A percentile compares a stretch with the other conserved stretches of the same genome.
Evolutionary conservation across 2,329 filamentous ascomycete genomes (phyloP).

Genomic region (Colletotrichum sp.): DNA sequence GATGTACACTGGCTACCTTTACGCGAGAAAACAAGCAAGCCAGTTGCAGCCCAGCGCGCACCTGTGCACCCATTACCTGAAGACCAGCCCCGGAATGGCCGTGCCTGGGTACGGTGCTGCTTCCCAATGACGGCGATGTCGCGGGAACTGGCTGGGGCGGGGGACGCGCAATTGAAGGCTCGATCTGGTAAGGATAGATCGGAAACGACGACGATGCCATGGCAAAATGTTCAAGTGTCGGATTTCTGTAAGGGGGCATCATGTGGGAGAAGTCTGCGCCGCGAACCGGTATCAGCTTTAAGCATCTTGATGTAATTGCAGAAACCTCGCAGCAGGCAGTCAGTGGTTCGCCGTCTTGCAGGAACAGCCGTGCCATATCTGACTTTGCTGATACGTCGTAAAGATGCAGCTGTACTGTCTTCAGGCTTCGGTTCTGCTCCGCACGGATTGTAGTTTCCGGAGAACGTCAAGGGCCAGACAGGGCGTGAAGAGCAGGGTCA

Average conservation of each 20-base stretch:
- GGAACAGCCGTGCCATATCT: not conserved
- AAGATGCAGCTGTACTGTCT: not conserved
- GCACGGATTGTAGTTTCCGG: not conserved
- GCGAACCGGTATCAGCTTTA: not conserved
- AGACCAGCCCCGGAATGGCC: not conserved
- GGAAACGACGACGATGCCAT: not conserved
- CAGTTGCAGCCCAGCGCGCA: not conserved
- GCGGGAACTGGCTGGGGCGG: not conserved
- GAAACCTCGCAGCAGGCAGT: not conserved
- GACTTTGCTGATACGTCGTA: not conserved
- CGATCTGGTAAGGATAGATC: constrained; percentile 11
- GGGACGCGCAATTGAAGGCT: constrained; percentile 15
- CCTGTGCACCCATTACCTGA: not conserved
- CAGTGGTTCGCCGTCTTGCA: not conserved
- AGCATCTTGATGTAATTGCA: not conserved
- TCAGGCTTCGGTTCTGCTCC: not conserved
- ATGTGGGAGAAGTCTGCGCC: not conserved
- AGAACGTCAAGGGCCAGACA: not conserved
- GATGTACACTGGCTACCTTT: not conserved
- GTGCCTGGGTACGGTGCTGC: not conserved
- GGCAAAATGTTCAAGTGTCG: not conserved
- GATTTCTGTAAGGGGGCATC: not conserved
- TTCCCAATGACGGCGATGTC: constrained; percentile 4
- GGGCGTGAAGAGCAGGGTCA: not conserved
- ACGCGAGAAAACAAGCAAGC: not conserved